A percentile compares a stretch with the other conserved stretches of the same genome.
phyloP scores from a whole-genome alignment of 768 basidiomycete species.

The Tricholoma furcatifolium region DNA sequence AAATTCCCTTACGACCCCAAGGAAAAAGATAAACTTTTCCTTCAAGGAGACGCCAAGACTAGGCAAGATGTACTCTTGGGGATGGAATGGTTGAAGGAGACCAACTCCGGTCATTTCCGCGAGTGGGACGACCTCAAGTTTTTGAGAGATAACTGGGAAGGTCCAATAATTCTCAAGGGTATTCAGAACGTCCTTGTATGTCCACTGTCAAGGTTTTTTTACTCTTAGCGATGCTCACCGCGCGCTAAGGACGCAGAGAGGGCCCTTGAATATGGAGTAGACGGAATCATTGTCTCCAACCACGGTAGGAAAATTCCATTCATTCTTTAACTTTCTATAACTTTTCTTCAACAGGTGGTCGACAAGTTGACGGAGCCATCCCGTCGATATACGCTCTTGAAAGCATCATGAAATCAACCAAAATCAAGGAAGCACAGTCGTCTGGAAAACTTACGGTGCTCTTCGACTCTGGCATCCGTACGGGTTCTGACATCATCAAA shows the following conservation, averaged over 20 bases:
- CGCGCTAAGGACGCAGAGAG: slow-evolving; percentile 60
- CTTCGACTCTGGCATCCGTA: slow-evolving; percentile 81
- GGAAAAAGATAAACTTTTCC: slow-evolving; percentile 39
- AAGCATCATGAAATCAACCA: slow-evolving; percentile 60
- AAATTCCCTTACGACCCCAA: slow-evolving; percentile 60
- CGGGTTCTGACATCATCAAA: slow-evolving; percentile 80
- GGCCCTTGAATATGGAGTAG: slow-evolving; percentile 59
- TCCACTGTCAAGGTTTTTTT: slow-evolving; percentile 2
- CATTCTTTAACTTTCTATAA: neutral
- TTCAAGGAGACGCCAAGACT: slow-evolving; percentile 47
- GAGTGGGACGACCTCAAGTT: slow-evolving; percentile 73
- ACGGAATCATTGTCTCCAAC: slow-evolving; percentile 81
- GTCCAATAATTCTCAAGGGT: slow-evolving; percentile 75
- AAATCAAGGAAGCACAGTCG: slow-evolving; percentile 54
- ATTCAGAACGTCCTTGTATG: slow-evolving; percentile 63
- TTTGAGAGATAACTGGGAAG: slow-evolving; percentile 72
- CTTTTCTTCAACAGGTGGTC: slow-evolving; percentile 45
- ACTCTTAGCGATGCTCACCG: neutral
- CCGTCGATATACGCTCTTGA: slow-evolving; percentile 72
- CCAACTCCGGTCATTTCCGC: slow-evolving; percentile 59
- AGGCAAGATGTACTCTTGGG: slow-evolving; percentile 47
- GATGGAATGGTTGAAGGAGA: slow-evolving; percentile 59
- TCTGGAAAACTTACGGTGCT: slow-evolving; percentile 66
- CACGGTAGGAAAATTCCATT: slow-evolving; percentile 48
- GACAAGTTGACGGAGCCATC: slow-evolving; percentile 78